phyloP scores from a whole-genome alignment of 192 early-diverging fungal species.

The Umbelopsis isabellina region DNA sequence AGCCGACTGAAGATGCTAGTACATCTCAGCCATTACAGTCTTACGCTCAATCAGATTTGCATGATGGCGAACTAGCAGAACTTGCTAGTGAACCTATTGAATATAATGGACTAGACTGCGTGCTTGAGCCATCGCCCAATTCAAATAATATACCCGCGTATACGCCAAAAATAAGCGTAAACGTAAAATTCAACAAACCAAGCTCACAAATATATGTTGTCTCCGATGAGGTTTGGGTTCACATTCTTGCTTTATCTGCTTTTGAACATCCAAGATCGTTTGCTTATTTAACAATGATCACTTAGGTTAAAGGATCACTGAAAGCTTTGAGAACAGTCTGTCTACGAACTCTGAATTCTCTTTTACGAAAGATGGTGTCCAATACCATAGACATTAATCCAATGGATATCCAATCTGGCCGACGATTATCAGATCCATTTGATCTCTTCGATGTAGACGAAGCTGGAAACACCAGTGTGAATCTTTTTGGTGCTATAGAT shows the following conservation, averaged over 20 bases:
- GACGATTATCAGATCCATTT: constrained; percentile 34
- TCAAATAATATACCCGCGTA: neutral
- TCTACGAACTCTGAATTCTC: constrained; percentile 51
- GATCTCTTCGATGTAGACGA: neutral
- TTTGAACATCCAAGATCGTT: neutral
- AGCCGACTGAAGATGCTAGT: constrained; percentile 1
- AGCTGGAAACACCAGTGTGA: neutral
- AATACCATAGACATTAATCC: constrained; percentile 15
- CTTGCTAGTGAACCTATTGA: constrained; percentile 11
- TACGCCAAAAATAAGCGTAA: neutral
- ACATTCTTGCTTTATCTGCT: neutral
- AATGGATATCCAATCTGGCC: neutral
- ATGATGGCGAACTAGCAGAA: neutral
- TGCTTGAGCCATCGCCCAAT: neutral
- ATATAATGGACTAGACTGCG: neutral
- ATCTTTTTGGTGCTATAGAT: constrained; percentile 36
- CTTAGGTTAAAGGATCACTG: constrained; percentile 51
- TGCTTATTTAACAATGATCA: neutral
- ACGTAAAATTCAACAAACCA: neutral
- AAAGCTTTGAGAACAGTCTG: constrained; percentile 54
- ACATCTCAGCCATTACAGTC: neutral
- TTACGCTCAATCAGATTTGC: neutral
- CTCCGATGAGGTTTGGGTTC: neutral
- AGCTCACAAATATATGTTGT: neutral
- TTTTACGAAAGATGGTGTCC: constrained; percentile 50